A percentile compares a stretch with the other conserved stretches of the same genome.
Conservation (phyloP, 2,329 filamentous ascomycete species). For the Sarocladium oryzae region DNA sequence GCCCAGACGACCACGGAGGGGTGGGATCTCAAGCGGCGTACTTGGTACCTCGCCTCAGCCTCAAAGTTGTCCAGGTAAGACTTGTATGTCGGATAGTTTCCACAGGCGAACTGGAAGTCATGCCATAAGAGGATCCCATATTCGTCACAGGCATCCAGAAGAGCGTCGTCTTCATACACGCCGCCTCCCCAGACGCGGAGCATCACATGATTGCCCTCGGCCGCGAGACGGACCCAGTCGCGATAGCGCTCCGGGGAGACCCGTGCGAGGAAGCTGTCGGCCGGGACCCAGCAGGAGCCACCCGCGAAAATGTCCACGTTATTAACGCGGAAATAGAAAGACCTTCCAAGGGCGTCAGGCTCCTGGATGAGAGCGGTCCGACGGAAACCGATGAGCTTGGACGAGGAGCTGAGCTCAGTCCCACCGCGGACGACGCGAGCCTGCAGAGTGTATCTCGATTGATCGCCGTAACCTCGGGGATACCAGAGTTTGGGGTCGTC, state of each 20-base stretch:
- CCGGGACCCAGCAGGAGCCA: constrained; percentile 74
- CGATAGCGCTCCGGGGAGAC: constrained; percentile 56
- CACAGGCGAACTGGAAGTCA: constrained; percentile 72
- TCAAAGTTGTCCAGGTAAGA: constrained; percentile 54
- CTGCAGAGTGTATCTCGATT: constrained; percentile 59
- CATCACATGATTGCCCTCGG: constrained; percentile 70
- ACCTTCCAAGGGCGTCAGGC: constrained; percentile 55
- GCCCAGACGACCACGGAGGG: constrained; percentile 69
- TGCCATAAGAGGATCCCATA: constrained; percentile 72
- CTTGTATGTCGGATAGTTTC: constrained; percentile 60
- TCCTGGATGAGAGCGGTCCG: constrained; percentile 50
- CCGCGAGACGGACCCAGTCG: constrained; percentile 64
- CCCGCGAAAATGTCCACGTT: constrained; percentile 66
- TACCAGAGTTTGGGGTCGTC: constrained; percentile 60
- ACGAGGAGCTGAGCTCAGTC: constrained; percentile 39
- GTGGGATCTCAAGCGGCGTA: constrained; percentile 48
- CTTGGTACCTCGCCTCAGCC: constrained; percentile 55
- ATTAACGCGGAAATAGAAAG: constrained; percentile 70
- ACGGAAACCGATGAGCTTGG: constrained; percentile 59
- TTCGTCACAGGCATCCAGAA: constrained; percentile 67
- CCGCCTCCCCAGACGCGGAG: constrained; percentile 67
- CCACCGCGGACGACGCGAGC: constrained; percentile 44
- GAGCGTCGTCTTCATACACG: constrained; percentile 63
- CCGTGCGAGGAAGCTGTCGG: constrained; percentile 65
- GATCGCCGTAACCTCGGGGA: constrained; percentile 62